A percentile compares a stretch with the other conserved stretches of the same genome.
Evolutionary conservation across 2,329 filamentous ascomycete species (phyloP).

Genomic region (Penicillium sp.): DNA sequence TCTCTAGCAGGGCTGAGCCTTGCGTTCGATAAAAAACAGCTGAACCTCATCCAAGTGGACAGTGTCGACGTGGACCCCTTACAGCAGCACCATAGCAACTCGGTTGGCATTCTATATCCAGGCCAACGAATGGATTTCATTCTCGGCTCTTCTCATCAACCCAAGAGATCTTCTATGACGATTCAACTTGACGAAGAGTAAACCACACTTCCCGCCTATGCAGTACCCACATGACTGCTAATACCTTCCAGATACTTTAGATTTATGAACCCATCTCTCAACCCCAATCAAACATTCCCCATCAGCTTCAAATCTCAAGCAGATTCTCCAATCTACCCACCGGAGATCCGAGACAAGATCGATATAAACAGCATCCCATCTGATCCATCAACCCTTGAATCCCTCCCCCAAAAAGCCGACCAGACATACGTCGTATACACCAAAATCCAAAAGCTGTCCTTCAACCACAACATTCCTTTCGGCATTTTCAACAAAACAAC

Average conservation of each 20-base stretch:
- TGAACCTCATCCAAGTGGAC: conserved; percentile 45
- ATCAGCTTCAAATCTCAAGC: conserved; percentile 17
- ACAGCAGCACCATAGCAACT: conserved; percentile 22
- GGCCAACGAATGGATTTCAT: conserved; percentile 49
- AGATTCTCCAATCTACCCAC: neutral
- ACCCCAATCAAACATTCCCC: conserved; percentile 39
- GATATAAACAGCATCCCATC: conserved; percentile 30
- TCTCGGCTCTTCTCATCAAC: conserved; percentile 20
- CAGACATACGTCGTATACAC: conserved; percentile 49
- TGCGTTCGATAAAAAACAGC: conserved; percentile 27
- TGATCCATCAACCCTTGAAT: conserved; percentile 25
- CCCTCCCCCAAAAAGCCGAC: conserved; percentile 32
- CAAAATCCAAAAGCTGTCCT: conserved; percentile 47
- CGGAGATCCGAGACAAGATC: conserved; percentile 13
- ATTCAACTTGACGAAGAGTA: conserved; percentile 42
- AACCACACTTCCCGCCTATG: neutral
- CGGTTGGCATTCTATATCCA: conserved; percentile 45
- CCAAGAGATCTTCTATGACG: conserved; percentile 24
- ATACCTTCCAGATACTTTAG: conserved; percentile 40
- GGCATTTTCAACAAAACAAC: conserved; percentile 53
- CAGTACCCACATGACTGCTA: neutral
- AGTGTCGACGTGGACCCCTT: conserved; percentile 34
- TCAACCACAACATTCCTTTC: conserved; percentile 44
- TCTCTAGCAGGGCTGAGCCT: conserved; percentile 45
- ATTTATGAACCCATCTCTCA: conserved; percentile 47